Evolutionary conservation across 116 monocot genomes (phyloP), one percentile per base, ranked within the genome.

Genomic region (Iris pallida): DNA sequence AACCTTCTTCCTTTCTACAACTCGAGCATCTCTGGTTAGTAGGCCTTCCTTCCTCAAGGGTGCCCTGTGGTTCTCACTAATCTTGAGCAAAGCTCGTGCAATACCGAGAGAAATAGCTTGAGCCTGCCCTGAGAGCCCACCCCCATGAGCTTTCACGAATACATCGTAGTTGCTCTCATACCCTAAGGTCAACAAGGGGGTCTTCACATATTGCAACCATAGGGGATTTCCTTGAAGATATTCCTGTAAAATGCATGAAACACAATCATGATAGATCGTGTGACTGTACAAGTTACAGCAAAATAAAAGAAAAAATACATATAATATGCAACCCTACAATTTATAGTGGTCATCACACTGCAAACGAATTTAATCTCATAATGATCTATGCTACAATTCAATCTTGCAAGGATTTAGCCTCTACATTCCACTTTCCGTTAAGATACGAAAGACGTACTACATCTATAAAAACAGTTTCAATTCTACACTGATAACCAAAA

Each of bases 1-100:
- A 72, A 82, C 82, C 51, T 96, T 96, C 88, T 96, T 96, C 71
- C 95, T 89, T 74, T 96, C 95, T 57, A 96, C 95, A 6, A 96
- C 81, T 13, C 92, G 83, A 43, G 91, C 42, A 71, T 96, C 95
- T 64, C 95, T 83, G 1, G 95, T 91, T 49, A 96, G 80, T 55
- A 96, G 89, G 20, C 91, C 91, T 73, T 89, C 91, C 61, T 83
- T 78, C 57, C 80, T 83, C 76, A 96, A 68, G 48, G 95, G 71
- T 7, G 54, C 44, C 57, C 86, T 73, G 64, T 96, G 83, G 75
- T 89, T 88, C 76, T 82, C 84, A 54, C 88, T 86, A 13, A 96
- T 78, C 80, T 95, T 96, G 51, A 96, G 79, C 58, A 96, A 77
- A 48, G 95, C 91, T 13, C 95, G 84, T 47, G 95, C 86, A 40